Base-by-base conservation (phyloP, 257 asterid species). In the Misopates orontium region DNA sequence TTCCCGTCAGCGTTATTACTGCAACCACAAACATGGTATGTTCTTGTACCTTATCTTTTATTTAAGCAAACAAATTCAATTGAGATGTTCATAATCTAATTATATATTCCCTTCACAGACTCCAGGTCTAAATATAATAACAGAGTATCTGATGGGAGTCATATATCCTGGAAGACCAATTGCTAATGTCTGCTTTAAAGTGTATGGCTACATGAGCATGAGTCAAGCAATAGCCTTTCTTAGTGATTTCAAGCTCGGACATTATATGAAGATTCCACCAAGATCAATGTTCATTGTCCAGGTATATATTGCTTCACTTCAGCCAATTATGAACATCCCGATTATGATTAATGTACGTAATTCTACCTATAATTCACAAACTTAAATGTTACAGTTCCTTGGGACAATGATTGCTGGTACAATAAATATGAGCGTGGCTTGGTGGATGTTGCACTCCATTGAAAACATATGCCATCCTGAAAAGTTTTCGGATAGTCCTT, bases 11-110 rank as follows among this genome's bases (percentile, higher is more conserved):
- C 83, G 84, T 91, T 72, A 88, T 86, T 55, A 86, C 95, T 51
- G 98, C 98, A 72, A 91, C 98, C n/a, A 88, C 96, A 53, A 91
- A 91, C 71, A 89, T 80, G 98, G 98, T 91, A n/a, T n/a, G n/a
- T n/a, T n/a, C n/a, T n/a, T n/a, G n/a, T n/a, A n/a, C n/a, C n/a
- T n/a, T n/a, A n/a, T n/a, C n/a, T n/a, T n/a, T n/a, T n/a, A n/a
- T n/a, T n/a, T n/a, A n/a, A 66, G 77, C 10, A 62, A 8, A 68
- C 41, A 68, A 20, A 24, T 41, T 58, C n/a, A n/a, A n/a, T n/a
- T n/a, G n/a, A n/a, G n/a, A 64, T 21, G 22, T 36, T 67, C 52
- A 24, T 40, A 57, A 56, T 67, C 41, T 42, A 23, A 13, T 11
- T 15, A 1, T 67, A 36, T 57, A 18, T 23, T 63, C 32, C 78